phyloP scores from a whole-genome alignment of 2,329 filamentous ascomycete species.

The Graphiopsis chlorocephala region DNA sequence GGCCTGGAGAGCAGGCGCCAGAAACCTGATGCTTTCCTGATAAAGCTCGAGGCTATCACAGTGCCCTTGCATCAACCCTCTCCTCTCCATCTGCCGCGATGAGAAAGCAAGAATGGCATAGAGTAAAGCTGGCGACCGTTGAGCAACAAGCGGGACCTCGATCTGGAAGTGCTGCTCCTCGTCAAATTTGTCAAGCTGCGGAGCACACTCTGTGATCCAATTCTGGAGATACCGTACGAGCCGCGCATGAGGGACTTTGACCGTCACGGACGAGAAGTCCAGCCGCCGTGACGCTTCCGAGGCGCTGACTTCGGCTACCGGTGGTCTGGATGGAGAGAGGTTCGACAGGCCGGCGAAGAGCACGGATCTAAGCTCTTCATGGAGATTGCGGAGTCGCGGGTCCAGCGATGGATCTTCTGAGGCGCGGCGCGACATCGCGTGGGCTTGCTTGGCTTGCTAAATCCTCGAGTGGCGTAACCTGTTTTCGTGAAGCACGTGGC shows the following conservation, averaged over 20 bases:
- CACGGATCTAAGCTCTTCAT: constrained; percentile 4
- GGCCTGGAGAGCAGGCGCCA: constrained; percentile 40
- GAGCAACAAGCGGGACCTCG: constrained; percentile 47
- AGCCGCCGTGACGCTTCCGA: background rate
- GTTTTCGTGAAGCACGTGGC: background rate
- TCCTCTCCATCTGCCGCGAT: constrained; percentile 39
- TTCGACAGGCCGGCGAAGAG: constrained; percentile 6
- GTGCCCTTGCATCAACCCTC: constrained; percentile 21
- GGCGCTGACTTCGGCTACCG: background rate
- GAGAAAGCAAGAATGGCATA: constrained; percentile 53
- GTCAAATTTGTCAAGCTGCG: constrained; percentile 54
- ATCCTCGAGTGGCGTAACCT: background rate
- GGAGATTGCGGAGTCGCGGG: constrained; percentile 1
- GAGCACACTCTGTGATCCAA: constrained; percentile 7
- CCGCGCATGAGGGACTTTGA: constrained; percentile 1
- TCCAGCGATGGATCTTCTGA: background rate
- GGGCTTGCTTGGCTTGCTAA: background rate
- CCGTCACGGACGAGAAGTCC: background rate
- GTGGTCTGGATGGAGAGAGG: background rate
- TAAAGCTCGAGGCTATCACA: constrained; percentile 52
- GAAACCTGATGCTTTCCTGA: constrained; percentile 45
- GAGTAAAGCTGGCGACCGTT: constrained; percentile 41
- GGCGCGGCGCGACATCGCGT: background rate
- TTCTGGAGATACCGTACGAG: constrained; percentile 9
- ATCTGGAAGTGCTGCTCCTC: constrained; percentile 48